Conservation (phyloP, 306 rosid genomes). For the Cicer chorassanicum region DNA sequence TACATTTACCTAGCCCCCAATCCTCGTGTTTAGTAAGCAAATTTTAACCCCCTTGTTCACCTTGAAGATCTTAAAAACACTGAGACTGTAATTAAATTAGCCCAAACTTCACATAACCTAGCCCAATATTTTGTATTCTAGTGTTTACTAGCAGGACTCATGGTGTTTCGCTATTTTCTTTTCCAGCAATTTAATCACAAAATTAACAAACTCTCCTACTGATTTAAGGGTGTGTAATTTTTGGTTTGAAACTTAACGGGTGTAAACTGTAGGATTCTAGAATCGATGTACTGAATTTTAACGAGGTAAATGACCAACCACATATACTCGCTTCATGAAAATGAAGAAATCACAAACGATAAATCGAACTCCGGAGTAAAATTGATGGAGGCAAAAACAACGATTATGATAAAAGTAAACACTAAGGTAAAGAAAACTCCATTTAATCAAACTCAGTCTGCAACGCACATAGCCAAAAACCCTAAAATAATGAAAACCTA, state of each 20-base stretch:
- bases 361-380: constrained; percentile 17
- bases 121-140: not conserved
- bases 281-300: not conserved
- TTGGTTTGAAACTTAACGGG: not conserved
- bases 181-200: constrained; percentile 12
- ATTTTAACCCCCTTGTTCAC: not conserved
- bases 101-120: constrained; percentile 23
- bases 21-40: constrained; percentile 5
- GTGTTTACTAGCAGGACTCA: constrained; percentile 1
- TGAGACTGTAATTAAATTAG: constrained; percentile 2
- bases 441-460: not conserved
- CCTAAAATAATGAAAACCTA: constrained; percentile 10
- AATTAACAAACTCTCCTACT: not conserved
- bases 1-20: not conserved
- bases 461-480: not conserved
- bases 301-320: too few relatives aligned
- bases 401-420: constrained; percentile 1
- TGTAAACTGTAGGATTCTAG: not conserved
- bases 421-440: not conserved
- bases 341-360: not conserved
- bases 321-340: too few relatives aligned
- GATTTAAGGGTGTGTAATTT: not conserved
- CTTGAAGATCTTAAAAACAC: constrained; percentile 1
- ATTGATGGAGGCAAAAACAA: constrained; percentile 9
- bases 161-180: not conserved